These are phyloP conservation scores for Hypoxylon sp. DNA, from an alignment of 2,329 filamentous ascomycete species.

Conservation along the genomic window DNA sequence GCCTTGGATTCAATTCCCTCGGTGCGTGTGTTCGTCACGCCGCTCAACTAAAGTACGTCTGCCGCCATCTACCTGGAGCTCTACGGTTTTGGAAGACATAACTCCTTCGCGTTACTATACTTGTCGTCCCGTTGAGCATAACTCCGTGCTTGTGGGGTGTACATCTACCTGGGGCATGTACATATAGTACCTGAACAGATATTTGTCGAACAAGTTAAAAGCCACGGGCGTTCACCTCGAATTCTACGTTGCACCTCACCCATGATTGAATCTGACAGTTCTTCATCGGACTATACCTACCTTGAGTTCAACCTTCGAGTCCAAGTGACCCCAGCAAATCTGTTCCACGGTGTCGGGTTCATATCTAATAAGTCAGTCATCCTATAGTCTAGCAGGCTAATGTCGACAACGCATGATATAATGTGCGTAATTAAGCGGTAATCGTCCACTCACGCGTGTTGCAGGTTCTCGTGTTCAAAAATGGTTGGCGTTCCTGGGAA, in stretches of 20 bases:
- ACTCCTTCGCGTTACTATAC: conserved; percentile 33
- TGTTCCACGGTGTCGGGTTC: conserved; percentile 12
- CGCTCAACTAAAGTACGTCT: conserved; percentile 9
- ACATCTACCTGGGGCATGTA: conserved; percentile 1
- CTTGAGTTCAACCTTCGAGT: conserved; percentile 5
- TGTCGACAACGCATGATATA: conserved; percentile 11
- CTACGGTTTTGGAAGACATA: conserved; percentile 17
- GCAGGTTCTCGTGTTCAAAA: conserved; percentile 34
- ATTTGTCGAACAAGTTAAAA: too few relatives aligned
- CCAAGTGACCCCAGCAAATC: conserved; percentile 3
- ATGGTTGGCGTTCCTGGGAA: conserved; percentile 72
- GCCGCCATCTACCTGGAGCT: conserved; percentile 13
- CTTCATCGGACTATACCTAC: too few relatives aligned
- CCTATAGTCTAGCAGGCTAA: neutral
- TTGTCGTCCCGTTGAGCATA: conserved; percentile 23
- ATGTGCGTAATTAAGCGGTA: neutral
- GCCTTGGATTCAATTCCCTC: conserved; percentile 26
- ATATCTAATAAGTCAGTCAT: conserved; percentile 26
- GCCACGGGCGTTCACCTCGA: conserved; percentile 7
- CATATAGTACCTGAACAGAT: too few relatives aligned
- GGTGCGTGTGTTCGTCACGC: conserved; percentile 25
- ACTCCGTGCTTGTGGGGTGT: conserved; percentile 11
- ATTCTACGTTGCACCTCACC: too few relatives aligned
- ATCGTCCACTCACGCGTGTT: conserved; percentile 12
- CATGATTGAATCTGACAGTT: too few relatives aligned